These are phyloP conservation scores for Fusarium bactridioides DNA, from an alignment of 2,329 filamentous ascomycete genomes.

Conservation along the genomic window DNA sequence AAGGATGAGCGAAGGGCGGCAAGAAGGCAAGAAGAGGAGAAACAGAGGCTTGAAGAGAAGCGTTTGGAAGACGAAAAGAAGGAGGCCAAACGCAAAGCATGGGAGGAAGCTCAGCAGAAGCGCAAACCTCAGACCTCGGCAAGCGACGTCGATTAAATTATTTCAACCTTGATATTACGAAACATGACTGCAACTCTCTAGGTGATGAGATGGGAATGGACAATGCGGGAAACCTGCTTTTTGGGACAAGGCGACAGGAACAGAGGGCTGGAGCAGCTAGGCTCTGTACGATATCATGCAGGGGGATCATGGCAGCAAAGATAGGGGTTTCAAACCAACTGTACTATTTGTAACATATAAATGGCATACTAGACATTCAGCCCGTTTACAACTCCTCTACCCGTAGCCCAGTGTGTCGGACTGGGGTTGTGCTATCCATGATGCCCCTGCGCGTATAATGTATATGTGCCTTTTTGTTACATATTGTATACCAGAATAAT, in stretches of 20 bases:
- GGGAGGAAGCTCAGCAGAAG: slow-evolving; percentile 35
- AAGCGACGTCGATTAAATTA: slow-evolving; percentile 22
- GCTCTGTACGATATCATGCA: slow-evolving; percentile 34
- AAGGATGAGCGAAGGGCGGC: slow-evolving; percentile 65
- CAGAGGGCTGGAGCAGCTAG: neutral
- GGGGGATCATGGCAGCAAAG: slow-evolving; percentile 17
- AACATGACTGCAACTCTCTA: neutral
- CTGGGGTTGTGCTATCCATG: neutral
- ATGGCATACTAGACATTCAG: slow-evolving; percentile 25
- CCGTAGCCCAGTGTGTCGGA: neutral
- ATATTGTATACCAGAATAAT: slow-evolving; percentile 16
- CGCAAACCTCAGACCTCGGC: slow-evolving; percentile 22
- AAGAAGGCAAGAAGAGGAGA: slow-evolving; percentile 39
- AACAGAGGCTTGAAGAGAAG: slow-evolving; percentile 41
- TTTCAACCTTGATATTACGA: neutral
- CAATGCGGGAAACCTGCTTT: neutral
- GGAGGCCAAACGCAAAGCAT: slow-evolving; percentile 35
- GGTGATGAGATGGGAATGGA: neutral
- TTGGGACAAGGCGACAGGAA: neutral
- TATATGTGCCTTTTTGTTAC: slow-evolving; percentile 15
- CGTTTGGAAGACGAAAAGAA: slow-evolving; percentile 35
- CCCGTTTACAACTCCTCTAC: slow-evolving; percentile 13
- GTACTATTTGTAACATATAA: slow-evolving; percentile 38
- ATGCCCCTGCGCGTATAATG: slow-evolving; percentile 2
- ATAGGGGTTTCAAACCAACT: slow-evolving; percentile 24